Percentiles rank a stretch among this genome's conserved stretches.
phyloP scores from a whole-genome alignment of 2,329 filamentous ascomycete species.

The Didymosphaeria variabile region DNA sequence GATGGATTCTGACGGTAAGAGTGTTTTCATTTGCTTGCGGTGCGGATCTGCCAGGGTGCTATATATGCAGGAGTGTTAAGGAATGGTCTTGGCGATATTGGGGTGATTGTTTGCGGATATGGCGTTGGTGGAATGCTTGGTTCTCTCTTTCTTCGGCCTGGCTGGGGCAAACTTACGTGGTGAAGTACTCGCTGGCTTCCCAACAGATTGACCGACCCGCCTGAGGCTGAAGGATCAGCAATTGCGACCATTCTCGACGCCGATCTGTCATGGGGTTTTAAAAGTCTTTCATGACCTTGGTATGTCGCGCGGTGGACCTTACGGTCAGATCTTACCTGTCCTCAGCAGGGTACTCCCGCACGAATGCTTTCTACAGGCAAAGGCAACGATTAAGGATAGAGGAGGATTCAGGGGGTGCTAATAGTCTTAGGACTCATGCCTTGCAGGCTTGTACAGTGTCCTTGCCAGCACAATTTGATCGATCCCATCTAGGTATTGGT shows the following conservation, averaged over 20 bases:
- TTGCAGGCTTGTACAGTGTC: conserved; percentile 11
- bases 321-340: conserved; percentile 31
- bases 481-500: conserved; percentile 16
- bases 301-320: conserved; percentile 29
- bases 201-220: conserved; percentile 6
- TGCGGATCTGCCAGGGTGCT: conserved; percentile 15
- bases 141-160: background rate
- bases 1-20: conserved; percentile 13
- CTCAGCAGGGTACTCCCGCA: conserved; percentile 19
- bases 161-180: background rate
- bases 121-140: conserved; percentile 10
- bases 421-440: conserved; percentile 21
- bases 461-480: conserved; percentile 18
- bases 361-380: conserved; percentile 5
- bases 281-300: conserved; percentile 20
- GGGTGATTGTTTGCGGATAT: background rate
- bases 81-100: background rate
- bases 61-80: background rate
- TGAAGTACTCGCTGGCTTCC: conserved; percentile 13
- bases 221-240: conserved; percentile 5
- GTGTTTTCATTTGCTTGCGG: conserved; percentile 13
- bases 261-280: conserved; percentile 3
- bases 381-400: background rate
- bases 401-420: conserved; percentile 20
- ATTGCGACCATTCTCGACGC: background rate